Evolutionary conservation across 495 filamentous ascomycete species (phyloP).

Genomic region (Apodospora peruviana): DNA sequence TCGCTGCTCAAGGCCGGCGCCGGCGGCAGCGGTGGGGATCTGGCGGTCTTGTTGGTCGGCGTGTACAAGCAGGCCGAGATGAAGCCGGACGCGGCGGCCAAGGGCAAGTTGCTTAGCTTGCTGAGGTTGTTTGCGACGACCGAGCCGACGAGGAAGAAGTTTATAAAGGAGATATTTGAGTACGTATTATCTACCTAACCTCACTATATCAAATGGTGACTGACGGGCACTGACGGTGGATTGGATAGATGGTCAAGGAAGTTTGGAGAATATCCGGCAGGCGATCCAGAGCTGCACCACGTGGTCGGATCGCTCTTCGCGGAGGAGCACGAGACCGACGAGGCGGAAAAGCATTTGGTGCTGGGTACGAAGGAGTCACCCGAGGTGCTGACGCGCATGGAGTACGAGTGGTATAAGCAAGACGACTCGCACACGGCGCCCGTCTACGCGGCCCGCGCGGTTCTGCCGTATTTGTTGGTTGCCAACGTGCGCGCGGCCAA

Average conservation of each 20-base stretch:
- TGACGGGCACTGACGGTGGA: conserved; percentile 1
- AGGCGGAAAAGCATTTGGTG: conserved; percentile 84
- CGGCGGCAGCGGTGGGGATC: conserved; percentile 85
- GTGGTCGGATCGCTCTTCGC: conserved; percentile 83
- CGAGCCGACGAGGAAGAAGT: conserved; percentile 88
- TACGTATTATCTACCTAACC: conserved; percentile 36
- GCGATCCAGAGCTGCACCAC: conserved; percentile 94
- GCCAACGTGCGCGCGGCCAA: conserved; percentile 88
- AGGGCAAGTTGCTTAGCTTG: conserved; percentile 54
- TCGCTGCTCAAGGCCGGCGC: conserved; percentile 83
- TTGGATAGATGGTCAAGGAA: conserved; percentile 71
- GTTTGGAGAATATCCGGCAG: conserved; percentile 80
- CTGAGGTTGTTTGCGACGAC: conserved; percentile 73
- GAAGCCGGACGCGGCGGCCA: conserved; percentile 60
- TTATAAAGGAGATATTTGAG: conserved; percentile 81
- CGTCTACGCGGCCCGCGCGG: conserved; percentile 80
- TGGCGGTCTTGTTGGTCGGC: conserved; percentile 78
- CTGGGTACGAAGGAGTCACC: conserved; percentile 87
- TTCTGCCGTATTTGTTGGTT: conserved; percentile 86
- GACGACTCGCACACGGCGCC: conserved; percentile 86
- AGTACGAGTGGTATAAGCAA: conserved; percentile 89
- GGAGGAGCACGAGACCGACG: conserved; percentile 84
- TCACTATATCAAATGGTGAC: neutral
- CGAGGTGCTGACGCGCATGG: conserved; percentile 68
- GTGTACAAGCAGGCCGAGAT: conserved; percentile 80